Conservation (phyloP, 306 rosid species). For the Citrullus mucosospermus region DNA sequence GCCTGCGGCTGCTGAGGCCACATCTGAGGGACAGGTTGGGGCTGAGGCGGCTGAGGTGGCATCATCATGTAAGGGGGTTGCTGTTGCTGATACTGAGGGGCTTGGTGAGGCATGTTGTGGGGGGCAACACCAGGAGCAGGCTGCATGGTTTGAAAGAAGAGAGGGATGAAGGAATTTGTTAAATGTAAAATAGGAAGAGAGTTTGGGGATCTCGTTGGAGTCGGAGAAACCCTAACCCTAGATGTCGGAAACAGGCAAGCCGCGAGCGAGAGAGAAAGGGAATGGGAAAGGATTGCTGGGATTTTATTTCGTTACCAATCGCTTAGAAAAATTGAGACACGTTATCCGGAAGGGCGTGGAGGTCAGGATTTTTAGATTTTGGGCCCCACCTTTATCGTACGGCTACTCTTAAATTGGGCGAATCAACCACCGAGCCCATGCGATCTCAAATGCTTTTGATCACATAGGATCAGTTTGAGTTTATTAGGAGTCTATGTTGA, state of each 20-base stretch:
- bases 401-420: neutral
- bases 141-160: constrained; percentile 46
- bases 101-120: constrained; percentile 43
- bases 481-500: no score
- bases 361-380: neutral
- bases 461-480: neutral
- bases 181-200: constrained; percentile 8
- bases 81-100: constrained; percentile 52
- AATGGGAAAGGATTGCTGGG: neutral
- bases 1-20: constrained; percentile 43
- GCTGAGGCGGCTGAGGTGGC: constrained; percentile 47
- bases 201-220: neutral
- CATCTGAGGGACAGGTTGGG: constrained; percentile 23
- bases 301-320: neutral
- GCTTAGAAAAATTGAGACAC: neutral
- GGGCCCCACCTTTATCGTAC: neutral
- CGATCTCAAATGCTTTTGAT: no score
- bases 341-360: neutral
- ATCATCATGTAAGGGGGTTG: constrained; percentile 70
- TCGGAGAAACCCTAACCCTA: constrained; percentile 51
- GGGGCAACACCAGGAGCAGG: constrained; percentile 62
- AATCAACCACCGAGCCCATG: neutral
- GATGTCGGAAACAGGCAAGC: neutral
- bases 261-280: neutral
- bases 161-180: neutral